Conservation (phyloP, 345 rosid species). For the Euphorbia peplus region DNA sequence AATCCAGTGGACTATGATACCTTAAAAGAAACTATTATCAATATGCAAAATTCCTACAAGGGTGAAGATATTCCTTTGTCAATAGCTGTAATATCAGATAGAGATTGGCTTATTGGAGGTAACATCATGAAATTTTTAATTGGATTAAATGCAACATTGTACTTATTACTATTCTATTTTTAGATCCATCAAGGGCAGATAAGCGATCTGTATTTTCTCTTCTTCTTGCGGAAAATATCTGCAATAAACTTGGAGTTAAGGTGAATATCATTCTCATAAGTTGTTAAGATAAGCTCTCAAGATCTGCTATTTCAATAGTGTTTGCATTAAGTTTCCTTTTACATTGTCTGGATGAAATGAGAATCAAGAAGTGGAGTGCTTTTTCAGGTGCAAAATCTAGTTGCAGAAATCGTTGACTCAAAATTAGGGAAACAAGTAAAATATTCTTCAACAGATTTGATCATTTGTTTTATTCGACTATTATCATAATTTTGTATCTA, state of each 20-base stretch:
- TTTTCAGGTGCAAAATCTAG: conserved; percentile 81
- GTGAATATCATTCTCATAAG: conserved; percentile 29
- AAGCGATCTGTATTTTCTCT: conserved; percentile 85
- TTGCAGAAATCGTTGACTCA: conserved; percentile 88
- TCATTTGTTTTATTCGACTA: conserved; percentile 15
- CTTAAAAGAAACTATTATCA: conserved; percentile 56
- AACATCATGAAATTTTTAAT: conserved; percentile 11
- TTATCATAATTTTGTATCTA: not conserved
- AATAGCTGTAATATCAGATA: conserved; percentile 76
- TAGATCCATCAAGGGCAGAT: conserved; percentile 93
- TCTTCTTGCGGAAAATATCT: conserved; percentile 90
- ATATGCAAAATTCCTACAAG: conserved; percentile 50
- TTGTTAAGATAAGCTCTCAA: conserved; percentile 9
- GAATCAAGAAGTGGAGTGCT: conserved; percentile 15
- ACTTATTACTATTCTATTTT: conserved; percentile 24
- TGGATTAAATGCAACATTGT: conserved; percentile 4
- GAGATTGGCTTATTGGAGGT: conserved; percentile 56
- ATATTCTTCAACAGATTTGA: conserved; percentile 9
- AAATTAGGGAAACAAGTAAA: conserved; percentile 89
- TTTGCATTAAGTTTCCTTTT: conserved; percentile 3
- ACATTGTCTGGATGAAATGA: conserved; percentile 2
- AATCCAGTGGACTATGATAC: conserved; percentile 80
- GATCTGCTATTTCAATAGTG: not conserved
- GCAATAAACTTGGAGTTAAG: conserved; percentile 77
- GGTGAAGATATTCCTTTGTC: conserved; percentile 60